Percentiles rank a stretch among this genome's conserved stretches.
phyloP scores from a whole-genome alignment of 108 stramenopile species.

The Nannochloropsis salina region DNA sequence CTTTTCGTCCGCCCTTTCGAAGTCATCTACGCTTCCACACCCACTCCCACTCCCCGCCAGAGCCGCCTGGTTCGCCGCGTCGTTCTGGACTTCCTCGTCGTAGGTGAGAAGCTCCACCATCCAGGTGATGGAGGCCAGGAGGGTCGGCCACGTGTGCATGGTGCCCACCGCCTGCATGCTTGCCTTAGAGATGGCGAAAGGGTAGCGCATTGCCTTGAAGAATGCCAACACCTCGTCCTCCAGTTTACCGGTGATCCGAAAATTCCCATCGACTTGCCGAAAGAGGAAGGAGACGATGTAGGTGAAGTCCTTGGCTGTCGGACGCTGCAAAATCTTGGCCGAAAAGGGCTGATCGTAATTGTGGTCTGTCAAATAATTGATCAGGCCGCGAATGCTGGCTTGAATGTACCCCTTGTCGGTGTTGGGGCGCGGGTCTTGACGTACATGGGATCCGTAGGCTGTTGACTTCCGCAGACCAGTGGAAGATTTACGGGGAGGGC shows the following conservation, averaged over 20 bases:
- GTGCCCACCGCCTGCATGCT: conserved; percentile 91
- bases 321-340: conserved; percentile 67
- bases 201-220: conserved; percentile 86
- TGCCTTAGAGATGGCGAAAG: conserved; percentile 70
- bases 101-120: conserved; percentile 73
- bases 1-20: conserved; percentile 54
- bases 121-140: conserved; percentile 92
- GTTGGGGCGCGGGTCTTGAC: conserved; percentile 54
- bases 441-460: not conserved
- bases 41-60: conserved; percentile 36
- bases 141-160: conserved; percentile 94
- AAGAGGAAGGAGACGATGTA: conserved; percentile 89
- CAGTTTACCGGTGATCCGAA: conserved; percentile 62
- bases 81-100: conserved; percentile 50
- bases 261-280: conserved; percentile 66
- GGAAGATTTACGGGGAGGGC: not conserved
- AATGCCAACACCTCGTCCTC: conserved; percentile 87
- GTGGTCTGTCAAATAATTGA: conserved; percentile 63
- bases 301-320: conserved; percentile 87
- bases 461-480: conserved; percentile 18
- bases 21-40: not conserved
- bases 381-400: conserved; percentile 62
- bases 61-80: conserved; percentile 23
- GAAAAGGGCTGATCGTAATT: conserved; percentile 70
- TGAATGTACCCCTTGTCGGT: conserved; percentile 68